Evolutionary conservation across 352 stramenopile species (phyloP), one percentile per base, ranked within the genome.

Genomic region (Phytophthora ohioensis): DNA sequence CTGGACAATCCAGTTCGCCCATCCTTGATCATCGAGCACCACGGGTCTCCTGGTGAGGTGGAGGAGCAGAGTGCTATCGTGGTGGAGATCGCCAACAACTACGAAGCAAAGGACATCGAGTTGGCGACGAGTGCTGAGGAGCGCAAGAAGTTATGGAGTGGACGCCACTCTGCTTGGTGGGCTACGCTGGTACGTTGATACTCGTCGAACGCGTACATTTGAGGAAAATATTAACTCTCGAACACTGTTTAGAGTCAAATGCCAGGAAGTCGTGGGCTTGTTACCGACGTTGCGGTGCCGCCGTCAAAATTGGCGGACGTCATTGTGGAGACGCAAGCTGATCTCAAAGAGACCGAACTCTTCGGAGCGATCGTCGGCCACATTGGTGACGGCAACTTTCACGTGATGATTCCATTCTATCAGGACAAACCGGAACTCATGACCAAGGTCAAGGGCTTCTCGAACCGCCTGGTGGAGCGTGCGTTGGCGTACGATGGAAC

Each of bases 261-360:
- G 78, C 86, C 86, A 30, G 89, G 91, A 31, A 91, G 84, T 64
- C 78, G 84, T 5, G 94, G 79, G 1, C 75, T 98, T 11, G 82
- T 97, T 17, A 99, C 97, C 5, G 97, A 99, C 79, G 96, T 98
- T 7, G 98, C 95, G 55, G 97, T 99, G 9, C 97, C 97, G 4
- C 79, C 99, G 10, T 97, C 91, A 7, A 88, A 94, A 38, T 89
- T 99, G 47, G 84, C 97, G 4, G 85, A 97, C 56, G 76, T 98
- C 32, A 97, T 99, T 56, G 82, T 91, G 12, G 90, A 93, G 64
- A 99, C 93, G 8, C 92, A 97, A 56, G 63, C 78, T 46, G 93
- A 99, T 66, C 77, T 99, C 17, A 82, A 92, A 46, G 78, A 91
- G 48, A 88, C 88, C 0, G 82, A 78, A 9, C 69, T 99, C 12